Percentiles rank a stretch among this genome's conserved stretches.
Conservation (phyloP, 2,329 filamentous ascomycete genomes). For the Calonectria pauciramosa region DNA sequence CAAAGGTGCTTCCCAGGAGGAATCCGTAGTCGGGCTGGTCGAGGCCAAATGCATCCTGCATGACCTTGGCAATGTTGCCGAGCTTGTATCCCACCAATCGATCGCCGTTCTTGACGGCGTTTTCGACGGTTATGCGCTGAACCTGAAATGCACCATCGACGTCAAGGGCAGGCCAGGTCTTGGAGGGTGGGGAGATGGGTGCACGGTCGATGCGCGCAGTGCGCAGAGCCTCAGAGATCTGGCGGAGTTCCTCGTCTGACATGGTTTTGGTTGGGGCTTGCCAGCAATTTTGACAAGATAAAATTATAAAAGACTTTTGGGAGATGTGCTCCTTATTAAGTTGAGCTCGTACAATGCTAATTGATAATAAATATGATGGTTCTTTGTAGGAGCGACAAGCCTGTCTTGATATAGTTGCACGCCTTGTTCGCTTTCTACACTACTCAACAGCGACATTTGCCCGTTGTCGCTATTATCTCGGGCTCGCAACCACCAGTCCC, state of each 20-base stretch:
- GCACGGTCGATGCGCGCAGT: slow-evolving; percentile 34
- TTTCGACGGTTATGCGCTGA: slow-evolving; percentile 37
- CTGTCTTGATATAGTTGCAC: neutral
- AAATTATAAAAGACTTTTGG: neutral
- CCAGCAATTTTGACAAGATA: neutral
- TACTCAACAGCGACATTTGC: neutral
- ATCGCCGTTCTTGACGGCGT: slow-evolving; percentile 39
- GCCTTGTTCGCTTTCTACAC: neutral
- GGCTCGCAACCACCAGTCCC: neutral
- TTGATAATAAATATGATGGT: neutral
- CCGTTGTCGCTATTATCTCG: neutral
- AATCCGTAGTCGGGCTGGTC: slow-evolving; percentile 47
- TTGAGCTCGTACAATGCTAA: neutral
- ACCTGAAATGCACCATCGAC: slow-evolving; percentile 41
- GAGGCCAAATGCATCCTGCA: slow-evolving; percentile 47
- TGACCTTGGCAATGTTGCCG: slow-evolving; percentile 49
- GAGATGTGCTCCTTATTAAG: neutral
- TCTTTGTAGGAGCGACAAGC: neutral
- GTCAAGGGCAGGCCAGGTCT: slow-evolving; percentile 38
- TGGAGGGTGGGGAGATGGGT: slow-evolving; percentile 38
- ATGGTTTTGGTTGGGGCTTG: neutral
- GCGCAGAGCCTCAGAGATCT: slow-evolving; percentile 35
- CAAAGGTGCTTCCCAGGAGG: slow-evolving; percentile 42
- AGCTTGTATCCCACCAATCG: slow-evolving; percentile 46
- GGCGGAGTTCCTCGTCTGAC: slow-evolving; percentile 20